Base-by-base conservation (phyloP, 176 grass and related monocot genomes). In the Pontederia paniculata region DNA sequence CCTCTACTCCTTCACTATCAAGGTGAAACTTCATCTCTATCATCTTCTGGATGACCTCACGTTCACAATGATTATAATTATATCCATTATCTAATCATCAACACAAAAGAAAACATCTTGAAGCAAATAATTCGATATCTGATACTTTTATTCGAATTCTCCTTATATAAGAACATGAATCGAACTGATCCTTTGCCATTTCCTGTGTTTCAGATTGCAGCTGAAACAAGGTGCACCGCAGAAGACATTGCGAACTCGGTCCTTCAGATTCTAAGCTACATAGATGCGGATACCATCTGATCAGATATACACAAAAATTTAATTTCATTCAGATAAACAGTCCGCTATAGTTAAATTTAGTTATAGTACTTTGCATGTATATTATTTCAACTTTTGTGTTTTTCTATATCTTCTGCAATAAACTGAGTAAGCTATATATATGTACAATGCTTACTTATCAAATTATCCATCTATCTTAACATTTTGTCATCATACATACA, bases 1-100 rank as follows among this genome's bases (percentile, higher is more conserved):
- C 64, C 93, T 98, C 57, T 98, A 91, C 77, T 98, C 93, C 31
- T 98, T 98, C 78, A 98, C 83, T 70, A 80, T 98, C 56, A 98
- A 98, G 87, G 93, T 91, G 71, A 74, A 8, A 14, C n/a, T 23
- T 23, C 22, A 0, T 19, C 18, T 55, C 13, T 3, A 55, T 6
- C 52, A 23, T 17, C 8, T 21, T 2, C 52, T 23, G 18, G 22
- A 21, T 56, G 4, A 3, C 11, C 54, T 12, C 23, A 55, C 9
- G n/a, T 10, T 54, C 21, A 5, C 4, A n/a, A n/a, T n/a, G n/a
- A n/a, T n/a, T n/a, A n/a, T n/a, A n/a, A n/a, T 22, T 17, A 55
- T 4, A 3, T 25, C 0, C 19, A 55, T 7, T 21, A 22, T 55
- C 53, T 55, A 55, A 22, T 25, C n/a, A 21, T 12, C 22, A 9